These are phyloP conservation scores for Diaporthe citriasiana DNA, from an alignment of 2,329 filamentous ascomycete species.

Conservation along the genomic window DNA sequence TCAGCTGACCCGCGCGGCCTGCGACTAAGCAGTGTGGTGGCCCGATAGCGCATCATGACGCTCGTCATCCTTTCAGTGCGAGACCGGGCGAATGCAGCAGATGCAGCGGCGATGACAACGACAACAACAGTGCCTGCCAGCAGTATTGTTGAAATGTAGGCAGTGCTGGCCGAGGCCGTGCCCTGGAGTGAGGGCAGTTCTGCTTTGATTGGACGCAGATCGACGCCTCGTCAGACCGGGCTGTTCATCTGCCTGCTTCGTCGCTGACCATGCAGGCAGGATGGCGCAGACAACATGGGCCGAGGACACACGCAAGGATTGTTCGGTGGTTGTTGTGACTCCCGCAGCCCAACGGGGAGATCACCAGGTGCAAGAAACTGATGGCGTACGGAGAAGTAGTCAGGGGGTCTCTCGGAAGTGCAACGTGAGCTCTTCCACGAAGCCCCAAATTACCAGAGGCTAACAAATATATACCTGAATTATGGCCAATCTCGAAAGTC, in stretches of 20 bases:
- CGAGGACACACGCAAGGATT: neutral
- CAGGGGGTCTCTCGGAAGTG: conserved; percentile 3
- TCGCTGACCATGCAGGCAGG: conserved; percentile 34
- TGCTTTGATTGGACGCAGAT: conserved; percentile 10
- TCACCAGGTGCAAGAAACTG: neutral
- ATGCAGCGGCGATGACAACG: neutral
- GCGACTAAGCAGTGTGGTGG: conserved; percentile 9
- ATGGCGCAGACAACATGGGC: neutral
- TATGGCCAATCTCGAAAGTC: conserved; percentile 1
- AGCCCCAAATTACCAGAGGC: neutral
- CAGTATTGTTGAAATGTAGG: neutral
- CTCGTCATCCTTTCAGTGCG: conserved; percentile 10
- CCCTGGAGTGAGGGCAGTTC: neutral
- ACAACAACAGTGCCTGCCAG: too few species aligned
- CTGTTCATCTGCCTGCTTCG: conserved; percentile 5
- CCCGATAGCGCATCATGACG: neutral
- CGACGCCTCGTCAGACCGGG: neutral
- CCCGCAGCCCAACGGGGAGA: neutral
- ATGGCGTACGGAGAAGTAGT: neutral
- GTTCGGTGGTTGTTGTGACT: neutral
- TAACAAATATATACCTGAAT: conserved; percentile 21
- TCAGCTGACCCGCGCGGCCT: conserved; percentile 31
- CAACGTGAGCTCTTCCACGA: neutral
- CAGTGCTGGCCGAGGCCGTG: neutral
- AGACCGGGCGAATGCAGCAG: neutral